Evolutionary conservation across 1,139 yeast species (phyloP).

Genomic region (Lizanozyma gosingica): DNA sequence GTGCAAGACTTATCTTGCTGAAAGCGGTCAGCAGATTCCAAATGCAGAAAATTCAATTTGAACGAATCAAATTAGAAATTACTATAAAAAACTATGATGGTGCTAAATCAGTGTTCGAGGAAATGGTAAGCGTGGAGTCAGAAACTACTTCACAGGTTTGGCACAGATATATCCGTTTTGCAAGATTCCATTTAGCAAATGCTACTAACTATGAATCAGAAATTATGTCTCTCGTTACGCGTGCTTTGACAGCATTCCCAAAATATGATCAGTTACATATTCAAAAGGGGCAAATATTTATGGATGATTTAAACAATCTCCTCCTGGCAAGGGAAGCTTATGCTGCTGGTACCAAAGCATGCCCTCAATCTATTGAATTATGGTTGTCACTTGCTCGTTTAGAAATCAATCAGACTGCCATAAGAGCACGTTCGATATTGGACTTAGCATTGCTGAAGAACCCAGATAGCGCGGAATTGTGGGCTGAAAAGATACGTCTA

Average conservation of each 20-base stretch:
- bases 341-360: constrained; percentile 37
- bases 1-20: constrained; percentile 46
- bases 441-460: constrained; percentile 57
- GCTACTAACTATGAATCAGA: constrained; percentile 9
- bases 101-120: constrained; percentile 35
- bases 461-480: constrained; percentile 41
- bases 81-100: constrained; percentile 24
- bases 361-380: constrained; percentile 35
- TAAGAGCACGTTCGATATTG: constrained; percentile 60
- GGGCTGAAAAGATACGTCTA: constrained; percentile 50
- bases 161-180: constrained; percentile 54
- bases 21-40: constrained; percentile 28
- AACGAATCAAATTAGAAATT: constrained; percentile 56
- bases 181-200: constrained; percentile 30
- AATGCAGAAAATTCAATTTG: constrained; percentile 20
- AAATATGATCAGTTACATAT: constrained; percentile 42
- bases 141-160: constrained; percentile 43
- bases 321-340: constrained; percentile 41
- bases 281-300: constrained; percentile 49
- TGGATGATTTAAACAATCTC: constrained; percentile 16
- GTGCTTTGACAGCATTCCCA: constrained; percentile 42
- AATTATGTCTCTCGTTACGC: constrained; percentile 32
- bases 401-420: constrained; percentile 25
- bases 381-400: constrained; percentile 51
- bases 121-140: constrained; percentile 27